These are phyloP conservation scores for Pyrenula aspistea DNA, from an alignment of 495 filamentous ascomycete species.

Conservation along the genomic window DNA sequence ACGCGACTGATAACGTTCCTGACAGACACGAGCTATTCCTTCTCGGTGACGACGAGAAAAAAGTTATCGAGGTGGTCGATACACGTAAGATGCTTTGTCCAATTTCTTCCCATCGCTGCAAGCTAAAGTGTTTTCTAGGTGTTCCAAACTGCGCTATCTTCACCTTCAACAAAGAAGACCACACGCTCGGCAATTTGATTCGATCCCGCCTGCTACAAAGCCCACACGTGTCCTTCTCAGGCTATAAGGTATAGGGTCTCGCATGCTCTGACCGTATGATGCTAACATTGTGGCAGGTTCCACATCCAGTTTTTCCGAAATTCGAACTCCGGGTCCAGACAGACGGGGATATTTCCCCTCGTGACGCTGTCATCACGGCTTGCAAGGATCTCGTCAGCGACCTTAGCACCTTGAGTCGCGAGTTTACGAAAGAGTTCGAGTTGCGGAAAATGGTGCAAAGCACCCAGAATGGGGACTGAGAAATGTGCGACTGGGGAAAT, in stretches of 20 bases:
- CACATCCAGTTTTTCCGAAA: constrained; percentile 75
- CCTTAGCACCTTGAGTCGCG: constrained; percentile 61
- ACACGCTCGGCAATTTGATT: constrained; percentile 87
- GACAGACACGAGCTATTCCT: constrained; percentile 83
- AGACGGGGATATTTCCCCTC: constrained; percentile 74
- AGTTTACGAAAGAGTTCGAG: constrained; percentile 93
- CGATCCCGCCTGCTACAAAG: constrained; percentile 68
- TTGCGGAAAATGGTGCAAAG: constrained; percentile 78
- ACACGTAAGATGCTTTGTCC: constrained; percentile 51
- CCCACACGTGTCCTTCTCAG: constrained; percentile 70
- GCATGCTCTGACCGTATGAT: neutral
- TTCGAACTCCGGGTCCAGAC: constrained; percentile 87
- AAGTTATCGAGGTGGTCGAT: constrained; percentile 74
- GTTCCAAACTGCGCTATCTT: constrained; percentile 77
- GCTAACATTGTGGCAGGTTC: constrained; percentile 35
- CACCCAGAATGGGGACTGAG: constrained; percentile 27
- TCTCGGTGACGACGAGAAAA: constrained; percentile 77
- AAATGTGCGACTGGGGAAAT: constrained; percentile 12
- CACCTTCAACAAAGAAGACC: constrained; percentile 91
- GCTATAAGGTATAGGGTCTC: constrained; percentile 55
- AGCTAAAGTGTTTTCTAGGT: constrained; percentile 35
- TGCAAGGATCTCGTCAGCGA: constrained; percentile 70
- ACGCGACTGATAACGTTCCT: constrained; percentile 8
- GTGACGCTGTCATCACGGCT: constrained; percentile 67
- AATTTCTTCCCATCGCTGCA: neutral